phyloP scores from a whole-genome alignment of 1,284 basidiomycete genomes.

The Naganishia sp. region DNA sequence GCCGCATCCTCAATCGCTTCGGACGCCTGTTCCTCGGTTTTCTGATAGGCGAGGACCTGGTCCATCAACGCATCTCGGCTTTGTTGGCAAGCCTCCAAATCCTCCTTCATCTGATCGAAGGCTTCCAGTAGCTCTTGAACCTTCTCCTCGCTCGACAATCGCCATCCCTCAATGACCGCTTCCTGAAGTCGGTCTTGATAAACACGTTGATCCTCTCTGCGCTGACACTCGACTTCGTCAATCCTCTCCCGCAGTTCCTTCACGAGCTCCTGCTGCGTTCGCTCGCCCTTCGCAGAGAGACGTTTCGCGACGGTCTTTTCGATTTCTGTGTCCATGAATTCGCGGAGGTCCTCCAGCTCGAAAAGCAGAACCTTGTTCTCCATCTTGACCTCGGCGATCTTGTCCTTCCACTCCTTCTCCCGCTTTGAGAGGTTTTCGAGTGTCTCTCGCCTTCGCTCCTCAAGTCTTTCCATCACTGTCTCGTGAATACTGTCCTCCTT shows the following conservation, averaged over 20 bases:
- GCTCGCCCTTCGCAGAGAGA: too few species aligned
- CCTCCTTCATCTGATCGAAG: background rate
- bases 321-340: too few species aligned
- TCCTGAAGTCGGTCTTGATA: background rate
- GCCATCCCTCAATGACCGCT: background rate
- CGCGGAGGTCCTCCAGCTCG: too few species aligned
- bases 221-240: background rate
- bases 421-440: too few species aligned
- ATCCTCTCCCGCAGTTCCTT: background rate
- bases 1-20: too few species aligned
- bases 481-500: too few species aligned
- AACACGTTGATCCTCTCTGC: background rate
- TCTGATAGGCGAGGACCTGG: background rate
- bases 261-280: background rate
- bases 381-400: too few species aligned
- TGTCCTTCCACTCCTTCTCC: too few species aligned
- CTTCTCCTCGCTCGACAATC: slow-evolving; percentile 2
- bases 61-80: background rate
- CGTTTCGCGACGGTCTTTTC: too few species aligned
- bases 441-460: too few species aligned
- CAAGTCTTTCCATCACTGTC: too few species aligned
- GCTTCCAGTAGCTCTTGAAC: background rate
- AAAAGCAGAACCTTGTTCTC: too few species aligned
- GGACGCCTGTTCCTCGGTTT: background rate
- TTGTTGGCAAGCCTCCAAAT: background rate